Evolutionary conservation across 2,329 filamentous ascomycete species (phyloP), one percentile per base, ranked within the genome.

Genomic region (Amylocarpus encephaloides): DNA sequence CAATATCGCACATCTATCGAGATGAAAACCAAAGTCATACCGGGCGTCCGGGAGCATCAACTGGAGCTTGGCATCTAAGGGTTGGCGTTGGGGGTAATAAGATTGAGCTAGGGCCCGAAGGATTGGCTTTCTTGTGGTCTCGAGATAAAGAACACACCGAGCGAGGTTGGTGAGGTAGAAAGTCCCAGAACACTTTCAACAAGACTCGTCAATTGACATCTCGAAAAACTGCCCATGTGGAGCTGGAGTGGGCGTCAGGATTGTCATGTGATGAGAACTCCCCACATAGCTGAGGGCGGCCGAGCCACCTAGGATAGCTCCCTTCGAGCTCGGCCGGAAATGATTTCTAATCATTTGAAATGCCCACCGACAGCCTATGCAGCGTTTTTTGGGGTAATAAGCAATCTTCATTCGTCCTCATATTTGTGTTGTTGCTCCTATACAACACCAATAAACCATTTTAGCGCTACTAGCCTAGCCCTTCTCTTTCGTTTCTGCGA

Each of bases 271-370:
- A 36, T 26, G 22, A 26, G 22, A 26, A 26, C 22, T 26, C 22
- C 22, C 22, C 22, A 26, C 22, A 26, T 4, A 16, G 34, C 10
- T 36, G 12, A 13, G 12, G 38, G n/a, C 38, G 38, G 38, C 13
- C 13, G 18, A 12, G 18, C 18, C 38, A 3, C 13, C 5, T 5
- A 5, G 38, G 38, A 19, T 6, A 41, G 38, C 13, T 18, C n/a
- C 38, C 18, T 43, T 43, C 40, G 78, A 79, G 6, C 62, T 61
- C 2, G 71, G 67, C 11, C 73, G 70, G 35, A 45, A 43, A 39
- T 57, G 56, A 59, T 59, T 59, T 55, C 52, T 55, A 57, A 55
- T 59, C 52, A 41, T 45, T 41, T 39, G 16, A 35, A 47, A 47
- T 26, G 16, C 30, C 3, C 19, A 12, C 34, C 4, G 12, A 18